Base-by-base conservation (phyloP, 2,329 filamentous ascomycete genomes). In the Diaporthe nobilis region DNA sequence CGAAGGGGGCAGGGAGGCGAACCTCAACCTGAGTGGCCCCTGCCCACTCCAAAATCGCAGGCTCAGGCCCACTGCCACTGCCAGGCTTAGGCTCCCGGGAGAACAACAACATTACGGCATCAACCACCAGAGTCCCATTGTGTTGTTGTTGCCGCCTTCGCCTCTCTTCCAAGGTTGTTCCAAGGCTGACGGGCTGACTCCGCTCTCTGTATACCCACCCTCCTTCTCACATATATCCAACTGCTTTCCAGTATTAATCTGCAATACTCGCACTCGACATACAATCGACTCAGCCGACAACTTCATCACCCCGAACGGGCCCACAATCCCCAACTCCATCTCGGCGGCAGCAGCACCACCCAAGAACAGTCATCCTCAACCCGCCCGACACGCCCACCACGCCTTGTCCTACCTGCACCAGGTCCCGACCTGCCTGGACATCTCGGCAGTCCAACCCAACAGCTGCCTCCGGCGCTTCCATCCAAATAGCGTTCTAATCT, bases 51-150 rank as follows among this genome's bases (percentile, higher is more conserved):
- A 17, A 57, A 9, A 13, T 25, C 51, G 25, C 51, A 55, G 25
- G 3, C 8, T 3, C 44, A 37, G 25, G n/a, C 17, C 53, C 53
- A 49, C n/a, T 53, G n/a, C n/a, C 31, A 61, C 34, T 42, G 49
- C 58, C 71, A 63, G 42, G 63, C 63, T 53, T 42, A 28, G 42
- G 42, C 13, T 9, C 3, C 15, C 31, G 44, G 34, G 58, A n/a
- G 22, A 61, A 55, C 71, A 73, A 73, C 71, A 73, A 61, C 53
- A 65, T 57, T 73, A 73, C 71, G 58, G 70, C 71, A 73, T 73
- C 71, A 57, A 55, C 71, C 25, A 44, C 25, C 25, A n/a, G 47
- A 31, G 9, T 47, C 20, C 37, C 71, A 22, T 42, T 47, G 25
- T 49, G 28, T 17, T 22, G 37, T 17, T 22, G 37, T 31, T 22